A percentile compares a stretch with the other conserved stretches of the same genome.
These are phyloP conservation scores for Backusella westeae DNA, from an alignment of 192 early-diverging fungal species.

Conservation along the genomic window DNA sequence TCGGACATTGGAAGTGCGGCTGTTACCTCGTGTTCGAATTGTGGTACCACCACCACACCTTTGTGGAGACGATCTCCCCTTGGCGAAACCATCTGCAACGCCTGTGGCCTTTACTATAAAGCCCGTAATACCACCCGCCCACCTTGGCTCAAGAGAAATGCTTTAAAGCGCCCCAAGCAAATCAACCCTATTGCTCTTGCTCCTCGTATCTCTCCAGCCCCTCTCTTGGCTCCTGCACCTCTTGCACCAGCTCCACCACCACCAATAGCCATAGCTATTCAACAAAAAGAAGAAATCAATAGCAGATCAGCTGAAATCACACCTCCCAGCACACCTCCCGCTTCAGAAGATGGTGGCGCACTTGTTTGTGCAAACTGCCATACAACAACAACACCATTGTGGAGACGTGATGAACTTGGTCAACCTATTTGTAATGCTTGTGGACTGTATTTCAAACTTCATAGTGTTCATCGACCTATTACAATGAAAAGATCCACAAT, in stretches of 20 bases:
- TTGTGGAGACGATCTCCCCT: slow-evolving; percentile 72
- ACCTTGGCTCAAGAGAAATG: slow-evolving; percentile 54
- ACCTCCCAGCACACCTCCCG: background rate
- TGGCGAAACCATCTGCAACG: slow-evolving; percentile 82
- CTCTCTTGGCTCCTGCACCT: slow-evolving; percentile 11
- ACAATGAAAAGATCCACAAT: slow-evolving; percentile 68
- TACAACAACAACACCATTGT: slow-evolving; percentile 66
- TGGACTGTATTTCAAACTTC: slow-evolving; percentile 86
- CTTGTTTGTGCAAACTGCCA: slow-evolving; percentile 68
- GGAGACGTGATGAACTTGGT: slow-evolving; percentile 69
- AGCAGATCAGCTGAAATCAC: background rate
- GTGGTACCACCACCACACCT: slow-evolving; percentile 66
- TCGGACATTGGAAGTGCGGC: slow-evolving; percentile 37
- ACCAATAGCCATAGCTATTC: background rate
- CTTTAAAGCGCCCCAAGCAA: slow-evolving; percentile 12
- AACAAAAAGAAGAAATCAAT: background rate
- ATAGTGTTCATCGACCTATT: slow-evolving; percentile 71
- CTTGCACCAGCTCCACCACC: background rate
- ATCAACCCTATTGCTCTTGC: slow-evolving; percentile 4
- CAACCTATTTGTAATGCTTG: slow-evolving; percentile 88
- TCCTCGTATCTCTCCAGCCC: slow-evolving; percentile 16
- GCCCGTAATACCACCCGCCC: slow-evolving; percentile 55
- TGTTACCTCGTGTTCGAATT: slow-evolving; percentile 62
- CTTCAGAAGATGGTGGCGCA: background rate
- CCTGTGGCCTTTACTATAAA: slow-evolving; percentile 71